These are phyloP conservation scores for Leersia perrieri DNA, from an alignment of 176 grass and related monocot genomes.

Conservation along the genomic window DNA sequence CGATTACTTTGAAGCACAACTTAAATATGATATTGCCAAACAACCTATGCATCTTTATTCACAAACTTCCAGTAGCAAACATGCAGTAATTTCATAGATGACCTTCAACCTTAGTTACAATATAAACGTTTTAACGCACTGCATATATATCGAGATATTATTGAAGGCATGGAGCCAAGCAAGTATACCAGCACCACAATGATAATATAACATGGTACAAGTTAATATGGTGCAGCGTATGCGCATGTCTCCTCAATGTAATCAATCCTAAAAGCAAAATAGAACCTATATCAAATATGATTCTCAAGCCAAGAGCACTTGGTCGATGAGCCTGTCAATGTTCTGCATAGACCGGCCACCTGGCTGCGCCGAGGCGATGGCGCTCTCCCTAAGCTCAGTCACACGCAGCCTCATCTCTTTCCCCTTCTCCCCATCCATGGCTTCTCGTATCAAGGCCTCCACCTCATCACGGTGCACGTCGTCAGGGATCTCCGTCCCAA, in stretches of 20 bases:
- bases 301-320: slow-evolving; percentile 12
- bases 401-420: slow-evolving; percentile 7
- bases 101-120: too few relatives aligned
- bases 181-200: too few relatives aligned
- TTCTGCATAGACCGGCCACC: slow-evolving; percentile 24
- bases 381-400: neutral
- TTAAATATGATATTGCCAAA: too few relatives aligned
- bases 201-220: too few relatives aligned
- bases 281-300: neutral
- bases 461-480: slow-evolving; percentile 19
- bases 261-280: neutral
- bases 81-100: too few relatives aligned
- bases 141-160: too few relatives aligned
- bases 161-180: too few relatives aligned
- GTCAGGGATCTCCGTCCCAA: slow-evolving; percentile 39
- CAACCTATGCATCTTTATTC: too few relatives aligned
- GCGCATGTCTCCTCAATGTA: neutral
- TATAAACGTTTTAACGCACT: too few relatives aligned
- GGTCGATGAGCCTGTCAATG: slow-evolving; percentile 26
- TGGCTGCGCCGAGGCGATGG: neutral
- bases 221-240: too few relatives aligned
- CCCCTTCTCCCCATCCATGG: slow-evolving; percentile 38
- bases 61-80: too few relatives aligned
- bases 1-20: neutral
- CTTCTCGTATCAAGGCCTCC: slow-evolving; percentile 33